Percentiles rank a stretch among this genome's conserved stretches.
These are phyloP conservation scores for Fusarium fujikuroi DNA, from an alignment of 2,329 filamentous ascomycete genomes.

Conservation along the genomic window DNA sequence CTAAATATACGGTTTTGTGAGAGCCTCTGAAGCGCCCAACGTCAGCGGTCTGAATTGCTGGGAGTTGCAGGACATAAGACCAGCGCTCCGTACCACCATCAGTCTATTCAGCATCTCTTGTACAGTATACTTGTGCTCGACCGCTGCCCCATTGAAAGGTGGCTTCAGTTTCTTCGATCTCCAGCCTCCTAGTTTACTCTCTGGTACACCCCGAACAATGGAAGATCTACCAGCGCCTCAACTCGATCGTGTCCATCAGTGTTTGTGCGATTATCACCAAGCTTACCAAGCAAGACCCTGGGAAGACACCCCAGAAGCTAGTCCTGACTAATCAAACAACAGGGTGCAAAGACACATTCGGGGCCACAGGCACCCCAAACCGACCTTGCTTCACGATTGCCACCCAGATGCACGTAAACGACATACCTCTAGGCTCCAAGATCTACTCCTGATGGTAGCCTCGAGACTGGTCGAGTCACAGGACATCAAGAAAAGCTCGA, in stretches of 20 bases:
- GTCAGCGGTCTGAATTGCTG: not conserved
- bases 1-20: not conserved
- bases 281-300: rapidly evolving
- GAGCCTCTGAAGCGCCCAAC: not conserved
- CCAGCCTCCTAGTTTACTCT: not conserved
- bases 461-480: not conserved
- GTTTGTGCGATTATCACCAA: too few species aligned
- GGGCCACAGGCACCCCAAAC: not conserved
- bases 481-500: not conserved
- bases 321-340: not conserved
- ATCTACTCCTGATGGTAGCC: not conserved
- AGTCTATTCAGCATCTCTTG: not conserved
- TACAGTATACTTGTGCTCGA: not conserved
- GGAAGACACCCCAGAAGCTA: not conserved
- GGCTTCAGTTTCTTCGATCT: not conserved
- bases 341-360: not conserved
- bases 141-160: not conserved
- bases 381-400: not conserved
- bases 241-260: not conserved
- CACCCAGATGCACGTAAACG: not conserved
- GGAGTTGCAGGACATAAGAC: not conserved
- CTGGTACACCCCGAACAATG: not conserved
- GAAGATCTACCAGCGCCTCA: not conserved
- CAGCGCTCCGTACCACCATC: not conserved
- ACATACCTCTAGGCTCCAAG: not conserved